These are phyloP conservation scores for Exophiala calicioides DNA, from an alignment of 2,329 filamentous ascomycete genomes.

Conservation along the genomic window DNA sequence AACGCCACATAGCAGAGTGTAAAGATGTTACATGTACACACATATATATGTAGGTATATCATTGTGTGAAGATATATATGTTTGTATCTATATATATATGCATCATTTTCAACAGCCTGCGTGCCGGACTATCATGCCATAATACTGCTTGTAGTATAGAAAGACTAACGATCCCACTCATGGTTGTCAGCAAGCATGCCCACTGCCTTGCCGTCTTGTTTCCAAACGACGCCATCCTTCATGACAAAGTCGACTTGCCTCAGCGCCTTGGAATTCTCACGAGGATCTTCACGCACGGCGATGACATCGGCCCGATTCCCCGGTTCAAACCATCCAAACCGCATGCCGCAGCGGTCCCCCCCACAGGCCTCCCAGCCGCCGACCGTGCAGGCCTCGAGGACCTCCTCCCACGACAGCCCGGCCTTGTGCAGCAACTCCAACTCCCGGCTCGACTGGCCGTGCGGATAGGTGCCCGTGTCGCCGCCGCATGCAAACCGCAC, in stretches of 20 bases:
- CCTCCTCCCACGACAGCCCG: slow-evolving; percentile 53
- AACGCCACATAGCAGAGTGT: no score
- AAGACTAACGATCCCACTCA: slow-evolving; percentile 29
- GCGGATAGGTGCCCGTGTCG: slow-evolving; percentile 56
- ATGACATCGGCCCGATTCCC: slow-evolving; percentile 56
- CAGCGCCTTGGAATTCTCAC: slow-evolving; percentile 44
- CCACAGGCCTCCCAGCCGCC: slow-evolving; percentile 60
- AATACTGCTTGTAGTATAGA: no score
- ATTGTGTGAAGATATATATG: no score
- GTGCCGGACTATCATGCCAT: no score
- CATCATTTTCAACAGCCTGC: no score
- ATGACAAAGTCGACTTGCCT: slow-evolving; percentile 57
- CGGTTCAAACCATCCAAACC: slow-evolving; percentile 55
- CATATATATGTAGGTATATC: no score
- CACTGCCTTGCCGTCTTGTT: slow-evolving; percentile 30
- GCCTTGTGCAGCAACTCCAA: slow-evolving; percentile 57
- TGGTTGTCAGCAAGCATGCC: slow-evolving; percentile 15
- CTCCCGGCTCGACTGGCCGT: slow-evolving; percentile 56
- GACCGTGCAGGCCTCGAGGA: slow-evolving; percentile 53
- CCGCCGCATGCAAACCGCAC: slow-evolving; percentile 56
- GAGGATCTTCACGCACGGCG: slow-evolving; percentile 50
- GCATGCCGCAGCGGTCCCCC: slow-evolving; percentile 51
- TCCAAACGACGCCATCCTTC: slow-evolving; percentile 58
- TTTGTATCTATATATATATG: no score
- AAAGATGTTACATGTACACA: no score